Evolutionary conservation across 805 yeast genomes (phyloP).

Genomic region (Ogataea trehaloabstinens): DNA sequence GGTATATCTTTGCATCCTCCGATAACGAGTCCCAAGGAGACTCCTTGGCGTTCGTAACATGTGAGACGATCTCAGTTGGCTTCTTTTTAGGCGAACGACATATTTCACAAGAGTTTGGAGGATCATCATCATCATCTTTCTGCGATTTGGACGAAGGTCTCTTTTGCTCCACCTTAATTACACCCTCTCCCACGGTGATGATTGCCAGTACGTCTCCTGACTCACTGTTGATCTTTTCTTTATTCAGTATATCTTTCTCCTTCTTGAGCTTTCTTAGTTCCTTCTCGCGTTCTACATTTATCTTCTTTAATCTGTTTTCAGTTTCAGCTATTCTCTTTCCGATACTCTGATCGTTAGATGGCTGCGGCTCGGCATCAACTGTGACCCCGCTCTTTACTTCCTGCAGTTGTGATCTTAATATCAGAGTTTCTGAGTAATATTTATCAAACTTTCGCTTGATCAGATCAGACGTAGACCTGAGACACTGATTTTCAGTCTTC

Average conservation of each 20-base stretch:
- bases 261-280: slow-evolving; percentile 7
- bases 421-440: slow-evolving; percentile 15
- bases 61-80: background rate
- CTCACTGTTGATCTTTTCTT: slow-evolving; percentile 2
- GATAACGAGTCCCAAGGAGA: slow-evolving; percentile 2
- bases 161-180: slow-evolving; percentile 16
- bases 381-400: background rate
- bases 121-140: background rate
- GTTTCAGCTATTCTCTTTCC: slow-evolving; percentile 11
- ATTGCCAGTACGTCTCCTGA: slow-evolving; percentile 10
- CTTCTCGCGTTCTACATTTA: slow-evolving; percentile 7
- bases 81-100: background rate
- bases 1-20: slow-evolving; percentile 15
- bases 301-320: slow-evolving; percentile 8
- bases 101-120: background rate
- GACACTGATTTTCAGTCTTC: slow-evolving; percentile 8
- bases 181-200: slow-evolving; percentile 17
- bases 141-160: slow-evolving; percentile 5
- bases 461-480: slow-evolving; percentile 10
- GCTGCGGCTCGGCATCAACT: background rate
- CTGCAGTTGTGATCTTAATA: slow-evolving; percentile 10
- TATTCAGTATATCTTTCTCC: slow-evolving; percentile 8
- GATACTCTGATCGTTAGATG: background rate
- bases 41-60: background rate
- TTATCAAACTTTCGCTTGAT: slow-evolving; percentile 17